Conservation (phyloP, 2,329 filamentous ascomycete species). For the Pseudocercospora cruenta region DNA sequence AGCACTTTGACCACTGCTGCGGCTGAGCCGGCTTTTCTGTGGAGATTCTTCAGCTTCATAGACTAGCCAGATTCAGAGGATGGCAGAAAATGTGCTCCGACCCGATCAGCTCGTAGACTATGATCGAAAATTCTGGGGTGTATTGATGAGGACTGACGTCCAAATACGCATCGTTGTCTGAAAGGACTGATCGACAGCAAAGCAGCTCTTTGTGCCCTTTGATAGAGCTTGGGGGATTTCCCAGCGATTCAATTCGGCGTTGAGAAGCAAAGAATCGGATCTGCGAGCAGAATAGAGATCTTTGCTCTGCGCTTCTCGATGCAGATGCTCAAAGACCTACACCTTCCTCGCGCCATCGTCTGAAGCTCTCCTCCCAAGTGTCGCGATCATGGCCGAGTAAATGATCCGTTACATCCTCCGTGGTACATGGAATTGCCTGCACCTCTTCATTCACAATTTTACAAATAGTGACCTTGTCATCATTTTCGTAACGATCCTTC, state of each 20-base stretch:
- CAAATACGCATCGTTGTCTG: too few relatives aligned
- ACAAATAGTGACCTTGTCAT: neutral
- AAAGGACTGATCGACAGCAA: too few relatives aligned
- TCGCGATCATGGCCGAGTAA: conserved; percentile 8
- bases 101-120: neutral
- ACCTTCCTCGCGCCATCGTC: neutral
- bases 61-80: neutral
- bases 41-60: neutral
- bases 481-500: neutral
- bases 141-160: too few relatives aligned
- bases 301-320: neutral
- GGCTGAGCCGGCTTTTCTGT: neutral
- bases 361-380: conserved; percentile 11
- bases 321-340: neutral
- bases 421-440: conserved; percentile 6
- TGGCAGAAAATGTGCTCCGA: neutral
- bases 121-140: too few relatives aligned
- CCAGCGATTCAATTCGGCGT: neutral
- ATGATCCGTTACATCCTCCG: neutral
- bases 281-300: neutral
- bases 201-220: too few relatives aligned
- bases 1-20: neutral
- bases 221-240: neutral
- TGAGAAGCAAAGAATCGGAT: neutral
- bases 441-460: conserved; percentile 10